These are phyloP conservation scores for Bothriochloa decipiens DNA, from an alignment of 176 grass and related monocot genomes.

Conservation along the genomic window DNA sequence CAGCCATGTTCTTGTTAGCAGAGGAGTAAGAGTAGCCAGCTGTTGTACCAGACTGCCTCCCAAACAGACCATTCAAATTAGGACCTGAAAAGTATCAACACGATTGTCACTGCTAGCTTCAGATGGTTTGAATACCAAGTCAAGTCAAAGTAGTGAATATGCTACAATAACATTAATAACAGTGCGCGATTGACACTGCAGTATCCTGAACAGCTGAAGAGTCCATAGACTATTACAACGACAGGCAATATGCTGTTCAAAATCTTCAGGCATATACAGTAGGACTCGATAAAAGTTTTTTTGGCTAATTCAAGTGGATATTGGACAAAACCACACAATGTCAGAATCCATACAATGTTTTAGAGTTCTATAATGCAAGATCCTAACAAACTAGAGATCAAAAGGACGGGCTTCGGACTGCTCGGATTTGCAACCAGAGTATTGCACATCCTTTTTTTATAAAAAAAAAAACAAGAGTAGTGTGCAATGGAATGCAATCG, in stretches of 20 bases:
- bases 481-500: background rate
- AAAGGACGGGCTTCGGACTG: background rate
- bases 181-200: background rate
- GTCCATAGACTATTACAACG: background rate
- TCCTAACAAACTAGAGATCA: background rate
- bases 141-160: background rate
- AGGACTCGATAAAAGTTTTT: background rate
- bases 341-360: background rate
- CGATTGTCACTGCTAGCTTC: background rate
- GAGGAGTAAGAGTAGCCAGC: slow-evolving; percentile 80
- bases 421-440: background rate
- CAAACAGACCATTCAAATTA: slow-evolving; percentile 90
- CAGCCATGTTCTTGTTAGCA: slow-evolving; percentile 92
- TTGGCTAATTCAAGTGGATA: background rate
- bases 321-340: background rate
- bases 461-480: too few relatives aligned
- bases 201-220: background rate
- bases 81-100: slow-evolving; percentile 54
- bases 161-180: background rate
- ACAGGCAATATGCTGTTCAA: background rate
- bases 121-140: background rate
- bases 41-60: slow-evolving; percentile 93
- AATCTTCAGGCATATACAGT: background rate
- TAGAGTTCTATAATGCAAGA: background rate
- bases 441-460: background rate